These are phyloP conservation scores for Phytopythium aichiense DNA, from an alignment of 352 stramenopile species.

Conservation along the genomic window DNA sequence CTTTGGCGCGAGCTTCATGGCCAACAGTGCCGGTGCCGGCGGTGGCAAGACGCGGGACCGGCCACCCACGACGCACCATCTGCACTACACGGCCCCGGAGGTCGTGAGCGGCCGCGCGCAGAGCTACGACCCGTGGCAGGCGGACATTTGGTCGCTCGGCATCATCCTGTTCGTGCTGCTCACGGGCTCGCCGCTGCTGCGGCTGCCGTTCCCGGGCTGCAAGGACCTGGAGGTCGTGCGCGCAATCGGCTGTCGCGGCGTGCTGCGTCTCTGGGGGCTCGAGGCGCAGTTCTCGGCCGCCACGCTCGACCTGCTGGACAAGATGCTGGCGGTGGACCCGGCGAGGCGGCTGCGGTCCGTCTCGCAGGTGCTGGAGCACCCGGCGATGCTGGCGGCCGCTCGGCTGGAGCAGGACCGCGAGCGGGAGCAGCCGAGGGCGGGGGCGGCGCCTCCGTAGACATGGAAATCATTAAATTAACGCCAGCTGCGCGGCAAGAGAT, in stretches of 20 bases:
- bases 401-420: constrained; percentile 8
- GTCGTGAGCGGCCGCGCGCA: constrained; percentile 13
- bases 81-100: constrained; percentile 68
- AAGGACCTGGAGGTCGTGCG: constrained; percentile 40
- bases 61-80: constrained; percentile 29
- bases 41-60: constrained; percentile 21
- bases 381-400: constrained; percentile 33
- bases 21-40: constrained; percentile 10
- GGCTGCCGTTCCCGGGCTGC: constrained; percentile 34
- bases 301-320: constrained; percentile 34
- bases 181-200: constrained; percentile 53
- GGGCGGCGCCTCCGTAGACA: neutral
- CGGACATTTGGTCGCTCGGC: constrained; percentile 71
- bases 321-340: constrained; percentile 37
- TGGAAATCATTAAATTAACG: neutral
- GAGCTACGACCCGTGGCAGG: constrained; percentile 50
- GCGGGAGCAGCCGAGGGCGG: neutral
- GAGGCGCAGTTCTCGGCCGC: constrained; percentile 31
- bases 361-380: constrained; percentile 32
- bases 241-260: constrained; percentile 30
- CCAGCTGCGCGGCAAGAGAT: neutral
- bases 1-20: constrained; percentile 43
- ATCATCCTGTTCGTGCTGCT: constrained; percentile 70
- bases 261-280: constrained; percentile 48
- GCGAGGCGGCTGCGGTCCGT: constrained; percentile 23